phyloP scores from a whole-genome alignment of 768 basidiomycete genomes.

The Lanmaoa pseudosensibilis region DNA sequence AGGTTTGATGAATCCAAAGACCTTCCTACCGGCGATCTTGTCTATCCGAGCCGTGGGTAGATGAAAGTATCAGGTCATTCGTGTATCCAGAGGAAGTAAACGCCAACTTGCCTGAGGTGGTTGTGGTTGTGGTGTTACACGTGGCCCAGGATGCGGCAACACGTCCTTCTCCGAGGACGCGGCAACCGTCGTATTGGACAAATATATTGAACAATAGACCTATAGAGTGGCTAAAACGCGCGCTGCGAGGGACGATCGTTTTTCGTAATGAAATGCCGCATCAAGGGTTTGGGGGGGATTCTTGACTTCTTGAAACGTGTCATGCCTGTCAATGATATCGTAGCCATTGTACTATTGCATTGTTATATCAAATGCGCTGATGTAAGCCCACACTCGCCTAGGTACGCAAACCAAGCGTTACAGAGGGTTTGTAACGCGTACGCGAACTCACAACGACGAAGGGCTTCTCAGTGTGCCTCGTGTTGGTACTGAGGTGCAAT shows the following conservation, averaged over 20 bases:
- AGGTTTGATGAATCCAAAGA: background rate
- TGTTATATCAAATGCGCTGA: background rate
- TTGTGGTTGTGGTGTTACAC: background rate
- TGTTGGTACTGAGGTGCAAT: background rate
- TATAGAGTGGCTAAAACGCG: background rate
- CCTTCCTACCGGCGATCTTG: background rate
- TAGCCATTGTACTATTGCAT: background rate
- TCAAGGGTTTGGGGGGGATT: conserved; percentile 3
- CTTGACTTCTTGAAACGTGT: conserved; percentile 15
- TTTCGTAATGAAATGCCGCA: conserved; percentile 11
- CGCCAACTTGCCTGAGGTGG: background rate
- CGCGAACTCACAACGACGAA: background rate
- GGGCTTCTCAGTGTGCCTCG: background rate
- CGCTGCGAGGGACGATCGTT: conserved; percentile 13
- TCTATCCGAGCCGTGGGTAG: background rate
- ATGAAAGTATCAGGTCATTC: background rate
- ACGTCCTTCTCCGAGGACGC: background rate
- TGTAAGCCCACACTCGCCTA: background rate
- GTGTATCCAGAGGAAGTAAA: background rate
- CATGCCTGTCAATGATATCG: conserved; percentile 2
- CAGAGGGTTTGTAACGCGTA: background rate
- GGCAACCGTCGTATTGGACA: conserved; percentile 2
- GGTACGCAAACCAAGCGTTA: too few species aligned
- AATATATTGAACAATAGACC: conserved; percentile 14
- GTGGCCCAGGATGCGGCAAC: background rate